Base-by-base conservation (phyloP, 306 rosid genomes). In the Trichosanthes truncata region DNA sequence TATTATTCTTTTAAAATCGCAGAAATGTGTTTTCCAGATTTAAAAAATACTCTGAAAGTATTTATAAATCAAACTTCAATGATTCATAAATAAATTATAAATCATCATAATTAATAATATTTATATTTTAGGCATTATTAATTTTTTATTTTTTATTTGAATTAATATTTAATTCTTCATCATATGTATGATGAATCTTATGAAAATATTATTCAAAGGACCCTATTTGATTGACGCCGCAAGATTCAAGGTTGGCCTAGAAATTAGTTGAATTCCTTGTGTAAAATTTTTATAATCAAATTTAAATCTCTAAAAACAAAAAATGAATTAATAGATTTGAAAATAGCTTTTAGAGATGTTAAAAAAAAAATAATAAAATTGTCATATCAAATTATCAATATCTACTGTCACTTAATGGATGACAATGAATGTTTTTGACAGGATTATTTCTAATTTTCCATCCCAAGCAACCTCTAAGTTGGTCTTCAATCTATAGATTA, bases 381-480 rank as follows among this genome's bases (percentile, higher is more conserved):
- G 9, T 29, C 21, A 62, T 29, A 31, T 62, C n/a, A n/a, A n/a
- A n/a, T n/a, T n/a, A n/a, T n/a, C 68, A 62, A 61, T 62, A 62
- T 62, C 68, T 14, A 29, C 4, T 31, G 17, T 13, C 68, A 56
- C 21, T 52, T 52, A 59, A 59, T 25, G 9, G 5, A 4, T 59
- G 36, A 60, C 17, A 29, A 2, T 31, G n/a, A 62, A 7, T 29
- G 68, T 31, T 62, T 29, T 29, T 62, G 68, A 62, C 40, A 62
- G 31, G 1, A 62, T 62, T 62, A 62, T 29, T 62, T 29, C 33
- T 2, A 29, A 29, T 29, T 29, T 2, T 62, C 68, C 41, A 62
- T 62, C 40, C 68, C 68, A 62, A 62, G 68, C 68, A 62, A 62
- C 68, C 41, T 62, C 68, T 62, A 62, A n/a, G 10, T 65, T 35